Conservation (phyloP, 306 rosid genomes). For the Trichosanthes cucumerina region DNA sequence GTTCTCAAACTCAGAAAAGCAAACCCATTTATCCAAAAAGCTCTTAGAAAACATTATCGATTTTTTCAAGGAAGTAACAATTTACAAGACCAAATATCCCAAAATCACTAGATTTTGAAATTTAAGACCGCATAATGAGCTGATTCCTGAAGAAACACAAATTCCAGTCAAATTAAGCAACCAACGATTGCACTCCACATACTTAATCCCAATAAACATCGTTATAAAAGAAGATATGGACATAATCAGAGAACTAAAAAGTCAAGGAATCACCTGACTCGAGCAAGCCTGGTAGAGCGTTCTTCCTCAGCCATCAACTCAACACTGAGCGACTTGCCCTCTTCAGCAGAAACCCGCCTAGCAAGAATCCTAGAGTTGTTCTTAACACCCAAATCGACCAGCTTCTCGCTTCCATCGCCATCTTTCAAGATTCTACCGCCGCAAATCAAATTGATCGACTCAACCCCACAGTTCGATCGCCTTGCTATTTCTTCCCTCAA, state of each 20-base stretch:
- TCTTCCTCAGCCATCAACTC: conserved; percentile 71
- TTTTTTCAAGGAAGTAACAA: background rate
- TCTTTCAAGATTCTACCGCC: conserved; percentile 67
- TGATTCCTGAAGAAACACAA: background rate
- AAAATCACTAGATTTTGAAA: background rate
- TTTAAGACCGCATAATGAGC: background rate
- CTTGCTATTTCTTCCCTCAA: conserved; percentile 55
- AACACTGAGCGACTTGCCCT: conserved; percentile 31
- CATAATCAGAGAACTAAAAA: background rate
- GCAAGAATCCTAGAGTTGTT: conserved; percentile 70
- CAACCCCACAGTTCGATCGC: conserved; percentile 45
- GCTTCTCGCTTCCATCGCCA: conserved; percentile 37
- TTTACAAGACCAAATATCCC: background rate
- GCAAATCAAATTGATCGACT: conserved; percentile 64
- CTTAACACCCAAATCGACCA: conserved; percentile 48
- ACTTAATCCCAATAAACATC: background rate
- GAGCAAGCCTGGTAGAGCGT: conserved; percentile 49
- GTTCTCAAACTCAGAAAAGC: background rate
- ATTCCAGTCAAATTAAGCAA: background rate
- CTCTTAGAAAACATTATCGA: background rate
- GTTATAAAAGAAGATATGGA: background rate
- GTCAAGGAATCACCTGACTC: conserved; percentile 44
- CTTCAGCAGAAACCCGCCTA: conserved; percentile 32
- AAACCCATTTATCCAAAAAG: background rate
- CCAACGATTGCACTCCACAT: background rate